Evolutionary conservation across 2,329 filamentous ascomycete species (phyloP), one percentile per base, ranked within the genome.

Genomic region (Aureobasidium uvarum): DNA sequence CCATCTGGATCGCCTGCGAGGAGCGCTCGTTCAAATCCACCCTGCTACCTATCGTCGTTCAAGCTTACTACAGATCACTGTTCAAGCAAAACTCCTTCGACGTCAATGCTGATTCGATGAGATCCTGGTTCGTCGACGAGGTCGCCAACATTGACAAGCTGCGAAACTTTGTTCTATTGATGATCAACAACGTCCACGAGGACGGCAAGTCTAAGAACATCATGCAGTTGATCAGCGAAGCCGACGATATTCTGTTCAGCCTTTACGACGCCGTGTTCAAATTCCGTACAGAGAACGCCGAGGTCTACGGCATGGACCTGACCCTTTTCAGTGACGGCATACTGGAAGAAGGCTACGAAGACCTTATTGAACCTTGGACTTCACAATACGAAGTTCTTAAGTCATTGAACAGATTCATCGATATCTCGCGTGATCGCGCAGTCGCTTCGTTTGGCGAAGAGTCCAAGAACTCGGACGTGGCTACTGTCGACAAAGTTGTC

Each of bases 1-100:
- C 86, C 52, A 82, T 98, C 43, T 98, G 94, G 92, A 87, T 87
- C 68, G 82, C 86, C 62, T 92, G 96, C 72, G 90, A 96, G 86
- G 87, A 66, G 6, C 20, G 28, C 36, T 58, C 59, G 6, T 16
- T 55, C n/a, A 46, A 33, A 28, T 55, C 64, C 10, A 51, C 48
- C n/a, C 36, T 67, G 20, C 36, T 68, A 16, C 66, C 58, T 20
- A 43, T 52, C 5, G 59, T 59, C 39, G 38, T 68, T 20, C 51
- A 62, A 33, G 64, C 58, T 2, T 48, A 67, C 7, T 45, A 50
- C 20, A 62, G 46, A 43, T 28, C 39, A 0, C 38, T 25, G 3
- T 39, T 20, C 7, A 52, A 54, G n/a, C 51, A 66, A 14, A 31
- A 28, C 7, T 23, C 58, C 2, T 25, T 41, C 5, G 45, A 59